Base-by-base conservation (phyloP, 202 grass and related monocot species). In the Panicum hallii region DNA sequence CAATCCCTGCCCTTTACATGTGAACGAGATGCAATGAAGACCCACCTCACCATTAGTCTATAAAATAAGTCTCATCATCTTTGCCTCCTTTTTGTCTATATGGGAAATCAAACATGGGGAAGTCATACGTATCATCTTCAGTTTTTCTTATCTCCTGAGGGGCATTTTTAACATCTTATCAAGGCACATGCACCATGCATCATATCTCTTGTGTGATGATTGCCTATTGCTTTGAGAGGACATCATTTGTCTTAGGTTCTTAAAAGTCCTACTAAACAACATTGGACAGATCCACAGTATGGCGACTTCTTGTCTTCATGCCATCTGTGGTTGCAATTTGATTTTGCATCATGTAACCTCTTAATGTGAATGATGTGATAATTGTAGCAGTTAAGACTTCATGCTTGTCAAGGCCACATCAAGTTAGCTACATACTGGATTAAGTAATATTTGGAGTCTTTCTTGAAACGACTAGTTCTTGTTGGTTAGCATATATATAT, bases 151-250 rank as follows among this genome's bases (percentile, higher is more conserved):
- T 70, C 9, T 72, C 38, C 20, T 55, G 46, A 64, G 36, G 56
- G 13, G 40, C 38, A 73, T 73, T 74, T 49, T 41, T 83, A 67
- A n/a, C 75, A 80, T 75, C 68, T 67, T 84, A 50, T 75, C 75
- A 65, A 15, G 10, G 19, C 75, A 70, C 41, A 61, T 74, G 75
- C 41, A 14, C 44, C 67, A 73, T 79, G 36, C 14, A 13, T 68
- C 81, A 9, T 79, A 74, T 88, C 74, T 72, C 66, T 72, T 72
- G 13, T 56, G 72, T 53, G 65, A 83, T 88, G 80, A 78, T 88
- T 88, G 55, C 57, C 67, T 58, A 44, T 88, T 83, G 79, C 73
- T 88, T 87, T 83, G 80, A 65, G 67, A 78, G 48, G 74, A 87
- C 80, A 83, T 65, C 48, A 49, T 79, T 88, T 79, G 74, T 47